Evolutionary conservation across 768 basidiomycete genomes (phyloP).

Genomic region (Solioccasus polychromus): DNA sequence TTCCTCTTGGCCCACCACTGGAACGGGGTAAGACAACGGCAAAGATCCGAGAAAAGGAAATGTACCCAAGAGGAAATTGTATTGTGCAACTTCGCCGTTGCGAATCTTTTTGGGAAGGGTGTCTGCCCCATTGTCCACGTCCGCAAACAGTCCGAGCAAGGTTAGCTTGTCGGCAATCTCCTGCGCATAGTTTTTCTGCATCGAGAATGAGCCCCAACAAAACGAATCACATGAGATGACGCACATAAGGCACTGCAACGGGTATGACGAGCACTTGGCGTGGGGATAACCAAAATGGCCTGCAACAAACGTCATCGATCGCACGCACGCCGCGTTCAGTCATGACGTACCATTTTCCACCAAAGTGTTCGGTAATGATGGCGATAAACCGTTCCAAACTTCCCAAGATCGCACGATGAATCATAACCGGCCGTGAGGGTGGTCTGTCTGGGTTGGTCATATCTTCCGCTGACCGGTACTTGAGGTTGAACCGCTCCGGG

Average conservation of each 20-base stretch:
- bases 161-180: constrained; percentile 70
- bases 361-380: constrained; percentile 96
- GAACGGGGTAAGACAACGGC: not conserved
- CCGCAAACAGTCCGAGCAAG: constrained; percentile 75
- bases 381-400: constrained; percentile 94
- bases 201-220: not conserved
- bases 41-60: constrained; percentile 3
- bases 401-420: constrained; percentile 95
- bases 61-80: constrained; percentile 95
- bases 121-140: constrained; percentile 89
- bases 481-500: constrained; percentile 93
- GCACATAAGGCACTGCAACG: constrained; percentile 83
- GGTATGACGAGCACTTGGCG: constrained; percentile 94
- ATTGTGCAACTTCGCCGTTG: constrained; percentile 95
- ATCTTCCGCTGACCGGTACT: constrained; percentile 77
- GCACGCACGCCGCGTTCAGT: no score
- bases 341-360: constrained; percentile 90
- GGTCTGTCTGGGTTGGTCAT: constrained; percentile 49
- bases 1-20: constrained; percentile 96
- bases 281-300: constrained; percentile 99
- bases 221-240: constrained; percentile 28
- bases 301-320: no score
- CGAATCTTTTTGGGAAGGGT: constrained; percentile 97
- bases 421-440: constrained; percentile 87
- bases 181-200: constrained; percentile 85